Evolutionary conservation across 768 basidiomycete species (phyloP), one percentile per base, ranked within the genome.

Genomic region (Boletus rufocinnamomeus): DNA sequence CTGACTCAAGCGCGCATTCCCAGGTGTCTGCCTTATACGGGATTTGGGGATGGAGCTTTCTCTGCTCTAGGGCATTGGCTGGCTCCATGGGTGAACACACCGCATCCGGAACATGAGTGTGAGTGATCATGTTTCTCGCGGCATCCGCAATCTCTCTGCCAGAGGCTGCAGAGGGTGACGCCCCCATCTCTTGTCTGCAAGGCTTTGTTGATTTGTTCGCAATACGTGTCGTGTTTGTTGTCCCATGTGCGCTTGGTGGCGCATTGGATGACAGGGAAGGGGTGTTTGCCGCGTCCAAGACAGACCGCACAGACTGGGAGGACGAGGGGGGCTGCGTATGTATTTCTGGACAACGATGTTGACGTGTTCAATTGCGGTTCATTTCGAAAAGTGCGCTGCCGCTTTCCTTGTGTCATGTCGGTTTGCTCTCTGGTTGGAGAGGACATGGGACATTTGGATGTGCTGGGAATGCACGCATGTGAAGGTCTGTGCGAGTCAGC

Each of bases 1-100:
- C 9, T 9, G 4, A 8, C 1, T 2, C 4, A 2, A 50, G 21
- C 0, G 14, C 16, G 0, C 0, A 7, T 2, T 30, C n/a, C 47
- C n/a, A 21, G 2, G 47, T 4, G 0, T 48, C 30, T 0, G 4
- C 47, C 3, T 48, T 48, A 48, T 48, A 32, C 1, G 28, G 47
- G 2, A 30, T 48, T 48, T 2, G 19, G 0, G 47, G 47, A 0
- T 21, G 30, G 28, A 3, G 11, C 30, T 19, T 48, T 48, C 47
- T 48, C 2, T 4, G 30, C 47, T 30, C n/a, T 5, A 50, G 49
- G 49, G 34, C 49, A 50, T 4, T 6, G 8, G 16, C 34, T 50
- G 17, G 49, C 49, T 50, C 34, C 34, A 23, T 50, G 49, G 0
- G 16, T 35, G 16, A 10, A 0, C 0, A 23, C 49, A 8, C 11